Conservation (phyloP, 192 early-diverging fungal genomes). For the Radiomyces spectabilis region DNA sequence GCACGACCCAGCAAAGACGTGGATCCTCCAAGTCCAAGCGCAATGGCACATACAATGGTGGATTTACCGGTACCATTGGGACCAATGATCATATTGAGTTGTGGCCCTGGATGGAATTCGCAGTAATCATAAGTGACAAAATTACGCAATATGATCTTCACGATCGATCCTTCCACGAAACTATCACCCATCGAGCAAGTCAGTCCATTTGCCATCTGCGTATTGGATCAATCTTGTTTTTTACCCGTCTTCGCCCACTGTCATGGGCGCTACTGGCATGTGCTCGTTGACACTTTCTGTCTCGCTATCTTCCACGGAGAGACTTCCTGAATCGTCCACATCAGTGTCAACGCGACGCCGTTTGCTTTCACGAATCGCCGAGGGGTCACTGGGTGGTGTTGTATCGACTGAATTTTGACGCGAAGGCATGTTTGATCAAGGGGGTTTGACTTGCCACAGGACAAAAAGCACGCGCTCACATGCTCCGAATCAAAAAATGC, state of each 20-base stretch:
- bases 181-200: slow-evolving; percentile 12
- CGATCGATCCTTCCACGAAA: slow-evolving; percentile 59
- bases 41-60: slow-evolving; percentile 92
- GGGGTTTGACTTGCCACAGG: no score
- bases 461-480: no score
- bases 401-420: no score
- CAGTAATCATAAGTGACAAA: slow-evolving; percentile 95
- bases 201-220: not conserved
- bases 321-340: no score
- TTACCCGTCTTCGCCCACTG: slow-evolving; percentile 7
- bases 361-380: no score
- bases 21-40: slow-evolving; percentile 84
- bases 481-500: no score
- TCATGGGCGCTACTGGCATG: not conserved
- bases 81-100: slow-evolving; percentile 97
- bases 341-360: no score
- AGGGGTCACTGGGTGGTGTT: no score
- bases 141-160: slow-evolving; percentile 70
- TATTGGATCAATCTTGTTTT: not conserved
- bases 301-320: no score
- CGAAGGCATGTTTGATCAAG: no score
- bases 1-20: slow-evolving; percentile 71
- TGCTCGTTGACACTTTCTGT: no score
- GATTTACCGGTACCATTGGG: slow-evolving; percentile 97
- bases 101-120: slow-evolving; percentile 80